Conservation (phyloP, 2,329 filamentous ascomycete genomes). For the Fusarium staphyleae region DNA sequence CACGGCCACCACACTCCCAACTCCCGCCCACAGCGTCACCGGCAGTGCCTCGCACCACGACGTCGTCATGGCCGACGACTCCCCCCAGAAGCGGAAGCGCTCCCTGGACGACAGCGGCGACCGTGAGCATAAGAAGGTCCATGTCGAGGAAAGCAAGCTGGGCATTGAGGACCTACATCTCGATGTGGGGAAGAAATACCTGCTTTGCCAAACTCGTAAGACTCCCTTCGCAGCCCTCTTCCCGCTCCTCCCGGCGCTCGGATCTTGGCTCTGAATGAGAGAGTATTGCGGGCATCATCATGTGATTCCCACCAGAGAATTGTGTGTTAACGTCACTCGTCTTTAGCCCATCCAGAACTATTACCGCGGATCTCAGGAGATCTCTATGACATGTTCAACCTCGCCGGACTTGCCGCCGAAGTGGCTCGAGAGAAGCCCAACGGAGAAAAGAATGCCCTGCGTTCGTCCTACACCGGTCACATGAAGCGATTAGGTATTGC, state of each 20-base stretch:
- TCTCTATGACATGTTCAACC: slow-evolving; percentile 64
- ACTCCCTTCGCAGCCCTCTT: slow-evolving; percentile 55
- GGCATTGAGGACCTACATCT: slow-evolving; percentile 70
- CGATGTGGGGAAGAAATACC: slow-evolving; percentile 72
- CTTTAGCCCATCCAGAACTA: slow-evolving; percentile 57
- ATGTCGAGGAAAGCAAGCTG: slow-evolving; percentile 66
- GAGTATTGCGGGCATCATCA: slow-evolving; percentile 34
- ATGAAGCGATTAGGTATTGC: slow-evolving; percentile 69
- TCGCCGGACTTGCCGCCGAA: slow-evolving; percentile 64
- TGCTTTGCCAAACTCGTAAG: slow-evolving; percentile 73
- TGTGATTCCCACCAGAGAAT: slow-evolving; percentile 39
- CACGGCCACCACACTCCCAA: slow-evolving; percentile 63
- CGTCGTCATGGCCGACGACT: slow-evolving; percentile 59
- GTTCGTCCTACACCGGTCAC: slow-evolving; percentile 73
- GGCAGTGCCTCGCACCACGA: slow-evolving; percentile 57
- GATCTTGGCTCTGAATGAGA: slow-evolving; percentile 34
- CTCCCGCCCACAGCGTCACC: slow-evolving; percentile 69
- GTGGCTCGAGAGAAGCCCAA: slow-evolving; percentile 70
- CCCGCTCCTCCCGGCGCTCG: slow-evolving; percentile 37
- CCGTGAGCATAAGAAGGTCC: slow-evolving; percentile 67
- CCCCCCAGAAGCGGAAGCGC: slow-evolving; percentile 69
- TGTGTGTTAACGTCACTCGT: slow-evolving; percentile 55
- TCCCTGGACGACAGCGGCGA: slow-evolving; percentile 62
- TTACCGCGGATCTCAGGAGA: slow-evolving; percentile 61
- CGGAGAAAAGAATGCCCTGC: slow-evolving; percentile 70